Base-by-base conservation (phyloP, 805 yeast species). In the Starmerella stellata region DNA sequence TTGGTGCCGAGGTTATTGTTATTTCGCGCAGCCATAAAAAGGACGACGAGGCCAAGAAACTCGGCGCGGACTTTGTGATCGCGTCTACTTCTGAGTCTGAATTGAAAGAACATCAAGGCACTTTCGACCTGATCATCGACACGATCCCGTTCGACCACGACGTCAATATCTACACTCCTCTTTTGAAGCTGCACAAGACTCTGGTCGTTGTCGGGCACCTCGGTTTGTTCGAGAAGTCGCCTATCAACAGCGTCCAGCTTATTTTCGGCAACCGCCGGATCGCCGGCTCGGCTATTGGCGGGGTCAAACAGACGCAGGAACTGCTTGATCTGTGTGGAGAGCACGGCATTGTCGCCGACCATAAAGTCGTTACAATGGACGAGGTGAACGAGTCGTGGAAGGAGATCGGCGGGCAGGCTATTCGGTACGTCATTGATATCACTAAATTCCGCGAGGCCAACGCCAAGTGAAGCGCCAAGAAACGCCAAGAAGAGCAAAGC, bases 161-260 rank as follows among this genome's bases (percentile, higher is more conserved):
- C 45, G 55, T 74, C 39, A 60, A 62, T 45, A 53, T 62, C 21
- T 70, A 71, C 54, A 50, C 75, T 44, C 53, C 57, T 21, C 56
- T 66, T 19, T 61, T 78, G 56, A 73, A 65, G 52, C 70, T 75
- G 32, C 69, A 69, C 52, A 75, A 75, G 41, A 61, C 63, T 36
- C 68, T 74, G 52, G 65, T 74, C 39, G 62, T 75, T 29, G 83
- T 74, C 41, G 87, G 87, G 40, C 62, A 76, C 52, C 82, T 87
- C 7, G 50, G 44, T 23, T 21, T 25, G 39, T 44, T 39, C 29
- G 31, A 36, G 27, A 14, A 25, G 11, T 20, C 23, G 21, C 29
- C 66, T 72, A 57, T 69, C 19, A 72, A 74, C 59, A 59, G 72
- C 48, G 47, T 55, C 19, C 48, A 58, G 44, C 58, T 68, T 35